Evolutionary conservation across 306 rosid genomes (phyloP), one percentile per base, ranked within the genome.

Genomic region (Acacia crassicarpa): DNA sequence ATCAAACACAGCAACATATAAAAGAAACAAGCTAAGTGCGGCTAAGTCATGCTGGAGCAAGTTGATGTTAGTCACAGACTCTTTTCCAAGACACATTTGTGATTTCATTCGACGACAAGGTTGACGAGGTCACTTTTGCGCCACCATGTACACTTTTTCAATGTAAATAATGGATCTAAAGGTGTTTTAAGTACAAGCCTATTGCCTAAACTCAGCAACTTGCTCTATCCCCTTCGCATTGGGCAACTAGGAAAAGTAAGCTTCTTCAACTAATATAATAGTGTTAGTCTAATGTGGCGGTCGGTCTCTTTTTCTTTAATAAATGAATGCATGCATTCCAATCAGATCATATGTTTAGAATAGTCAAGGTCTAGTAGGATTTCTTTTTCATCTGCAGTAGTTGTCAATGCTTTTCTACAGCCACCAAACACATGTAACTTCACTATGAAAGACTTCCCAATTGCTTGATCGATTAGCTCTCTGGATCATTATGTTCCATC

Each of bases 1-100:
- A 74, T 63, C 17, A 84, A 86, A 38, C 41, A 3, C 53, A 49
- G 53, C 88, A 90, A 83, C 82, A 68, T 30, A 27, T 17, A 30
- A 33, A 27, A 38, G 30, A 19, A 38, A 1, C 6, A 33, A 78
- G 27, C 27, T 27, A 27, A 27, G 41, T 63, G 41, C 7, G 69
- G 9, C 41, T 14, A 46, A 67, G 59, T 16, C 59, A 53, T 9
- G 46, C 46, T 9, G 46, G 46, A 43, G 46, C 3, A 43, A 43
- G 11, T 43, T 6, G 41, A 6, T 38, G 41, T 6, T 38, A 6
- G 41, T 38, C 41, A 6, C 8, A 38, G 41, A 38, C 41, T 38
- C 8, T 51, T 61, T 61, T 25, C 35, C 16, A 61, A 22, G 67
- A 58, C 32, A 58, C 5, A 8, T n/a, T 56, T 58, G 32, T 58